These are phyloP conservation scores for Fistulina hepatica DNA, from an alignment of 1,284 basidiomycete genomes.

Conservation along the genomic window DNA sequence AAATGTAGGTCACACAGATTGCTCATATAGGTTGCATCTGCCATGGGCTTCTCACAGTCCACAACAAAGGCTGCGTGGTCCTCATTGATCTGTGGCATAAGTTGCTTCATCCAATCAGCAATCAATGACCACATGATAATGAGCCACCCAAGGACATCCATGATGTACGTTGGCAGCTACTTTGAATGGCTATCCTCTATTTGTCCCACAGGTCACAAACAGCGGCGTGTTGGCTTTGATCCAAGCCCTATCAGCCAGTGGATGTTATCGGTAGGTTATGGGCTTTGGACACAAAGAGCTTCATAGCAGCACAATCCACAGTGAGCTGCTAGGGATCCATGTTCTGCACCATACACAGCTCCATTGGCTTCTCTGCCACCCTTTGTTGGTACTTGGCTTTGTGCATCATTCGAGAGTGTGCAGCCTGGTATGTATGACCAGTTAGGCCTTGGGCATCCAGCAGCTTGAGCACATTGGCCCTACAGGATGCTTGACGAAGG, in stretches of 20 bases:
- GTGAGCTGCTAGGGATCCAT: too few species aligned
- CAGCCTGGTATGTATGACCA: too few species aligned
- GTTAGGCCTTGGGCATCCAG: too few species aligned
- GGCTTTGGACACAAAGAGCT: too few species aligned
- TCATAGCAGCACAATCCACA: too few species aligned
- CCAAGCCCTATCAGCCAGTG: neutral
- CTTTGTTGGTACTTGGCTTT: too few species aligned
- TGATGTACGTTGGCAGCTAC: neutral
- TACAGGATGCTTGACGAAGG: too few species aligned
- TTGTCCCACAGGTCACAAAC: neutral
- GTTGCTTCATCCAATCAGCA: neutral
- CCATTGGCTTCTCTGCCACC: too few species aligned
- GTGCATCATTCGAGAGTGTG: too few species aligned
- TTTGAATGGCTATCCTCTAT: neutral
- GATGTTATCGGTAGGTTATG: neutral
- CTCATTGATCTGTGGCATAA: neutral
- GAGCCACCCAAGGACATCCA: neutral
- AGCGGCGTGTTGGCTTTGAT: neutral
- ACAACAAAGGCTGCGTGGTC: neutral
- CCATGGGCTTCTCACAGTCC: neutral
- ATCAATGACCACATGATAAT: neutral
- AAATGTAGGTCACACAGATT: slow-evolving; percentile 4
- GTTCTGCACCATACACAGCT: too few species aligned
- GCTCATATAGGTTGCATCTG: neutral
- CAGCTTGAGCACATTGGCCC: too few species aligned